Base-by-base conservation (phyloP, 257 asterid genomes). In the Scutellaria baicalensis region DNA sequence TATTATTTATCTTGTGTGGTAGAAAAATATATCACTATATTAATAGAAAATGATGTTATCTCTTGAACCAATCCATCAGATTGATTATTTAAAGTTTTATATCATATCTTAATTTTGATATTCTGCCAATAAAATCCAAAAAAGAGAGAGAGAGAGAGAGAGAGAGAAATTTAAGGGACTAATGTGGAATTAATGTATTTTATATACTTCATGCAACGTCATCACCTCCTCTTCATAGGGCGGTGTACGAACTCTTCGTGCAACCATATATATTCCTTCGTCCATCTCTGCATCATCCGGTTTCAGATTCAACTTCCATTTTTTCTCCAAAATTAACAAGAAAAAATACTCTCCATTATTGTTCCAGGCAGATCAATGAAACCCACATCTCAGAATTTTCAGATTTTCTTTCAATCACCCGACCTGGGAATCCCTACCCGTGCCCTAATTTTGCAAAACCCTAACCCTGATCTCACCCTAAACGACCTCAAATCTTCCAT, bases 361-460 rank as follows among this genome's bases (percentile, higher is more conserved):
- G 2, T 36, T 10, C 73, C 69, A 10, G 36, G 10, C 49, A 2
- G 40, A 80, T 72, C 18, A 1, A 83, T 84, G 90, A 69, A 71
- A 33, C 27, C 83, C 43, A 17, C 68, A 56, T 31, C 50, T 0
- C 59, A 31, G 13, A 69, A 75, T 58, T 69, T 80, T 64, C 95
- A 86, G 68, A 69, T 94, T 35, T 85, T 91, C 71, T 45, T 91
- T 50, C 88, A 78, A 78, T 91, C 86, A 0, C 90, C 87, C 4
- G 90, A 84, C 7, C 90, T 82, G 9, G 81, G 70, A 64, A 74
- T 81, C 80, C 82, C 96, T 0, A 74, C 81, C 20, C 87, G 80
- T 52, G 80, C 91, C 79, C 69, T 94, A 21, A 64, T 13, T 59
- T 16, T 87, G 0, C 76, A 75, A 27, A 75, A 75, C 70, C 86